Evolutionary conservation across 2,329 filamentous ascomycete species (phyloP), one percentile per base, ranked within the genome.

Genomic region (Cladosporium sphaerospermum): DNA sequence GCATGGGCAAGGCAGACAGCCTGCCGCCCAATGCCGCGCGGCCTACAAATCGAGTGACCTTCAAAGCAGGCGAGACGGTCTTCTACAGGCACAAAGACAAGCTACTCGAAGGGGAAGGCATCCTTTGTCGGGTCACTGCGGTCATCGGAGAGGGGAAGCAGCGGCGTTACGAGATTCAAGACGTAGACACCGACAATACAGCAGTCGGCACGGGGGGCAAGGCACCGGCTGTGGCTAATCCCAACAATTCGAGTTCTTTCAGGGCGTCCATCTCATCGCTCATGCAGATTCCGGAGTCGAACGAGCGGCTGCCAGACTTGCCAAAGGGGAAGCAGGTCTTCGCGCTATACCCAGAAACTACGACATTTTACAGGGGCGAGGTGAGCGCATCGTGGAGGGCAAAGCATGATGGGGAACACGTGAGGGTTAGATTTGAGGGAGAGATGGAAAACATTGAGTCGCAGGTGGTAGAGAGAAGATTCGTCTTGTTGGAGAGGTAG

Each of bases 71-170:
- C 60, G 75, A 75, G 52, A 72, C 76, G 58, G 75, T 78, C 44
- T 74, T 78, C 64, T 77, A 76, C 64, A 73, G 75, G 50, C 74
- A 76, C 59, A 67, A 69, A 63, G 61, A 59, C 37, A 53, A 67
- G 61, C 51, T 58, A 11, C 59, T 60, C 4, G 75, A 78, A 63
- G 75, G 75, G 60, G 75, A 77, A 65, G 75, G 75, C 54, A 78
- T 78, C 33, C 68, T 78, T 18, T 78, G 75, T 62, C 69, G 71
- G 51, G 73, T 78, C 41, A 78, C 75, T 4, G 67, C 67, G 32
- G 74, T 78, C n/a, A 77, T 77, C 23, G 75, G 75, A 54, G 75
- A 78, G 58, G 75, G 75, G 54, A 78, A 78, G 56, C 75, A 77
- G 60, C 72, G 75, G 19, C 73, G 75, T 3, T 78, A 78, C 65